Evolutionary conservation across 2,329 filamentous ascomycete species (phyloP).

Genomic region (Elsinoe fawcettii): DNA sequence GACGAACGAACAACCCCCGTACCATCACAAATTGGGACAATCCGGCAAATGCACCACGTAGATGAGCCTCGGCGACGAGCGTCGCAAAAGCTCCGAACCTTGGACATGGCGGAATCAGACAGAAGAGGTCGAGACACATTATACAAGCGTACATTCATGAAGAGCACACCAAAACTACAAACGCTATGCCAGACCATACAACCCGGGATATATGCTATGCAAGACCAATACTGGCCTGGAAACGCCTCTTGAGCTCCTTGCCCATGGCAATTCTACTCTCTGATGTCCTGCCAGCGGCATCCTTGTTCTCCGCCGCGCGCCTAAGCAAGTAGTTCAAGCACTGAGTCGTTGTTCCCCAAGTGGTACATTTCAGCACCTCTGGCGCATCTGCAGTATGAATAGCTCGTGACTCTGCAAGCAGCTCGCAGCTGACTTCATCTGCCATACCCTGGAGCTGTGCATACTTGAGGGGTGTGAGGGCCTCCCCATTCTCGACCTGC

Average conservation of each 20-base stretch:
- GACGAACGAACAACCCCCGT: too few relatives aligned
- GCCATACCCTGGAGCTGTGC: slow-evolving; percentile 93
- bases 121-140: too few relatives aligned
- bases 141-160: background rate
- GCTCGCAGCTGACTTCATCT: slow-evolving; percentile 67
- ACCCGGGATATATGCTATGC: background rate
- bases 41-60: too few relatives aligned
- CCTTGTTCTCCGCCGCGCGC: slow-evolving; percentile 53
- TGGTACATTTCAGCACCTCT: slow-evolving; percentile 48
- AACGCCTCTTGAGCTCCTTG: slow-evolving; percentile 40
- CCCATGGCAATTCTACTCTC: slow-evolving; percentile 47
- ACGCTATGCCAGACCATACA: background rate
- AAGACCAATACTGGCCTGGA: background rate
- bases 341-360: slow-evolving; percentile 55
- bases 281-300: slow-evolving; percentile 49
- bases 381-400: slow-evolving; percentile 34
- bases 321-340: slow-evolving; percentile 68
- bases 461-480: slow-evolving; percentile 49
- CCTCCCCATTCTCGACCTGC: slow-evolving; percentile 34
- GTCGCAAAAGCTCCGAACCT: too few relatives aligned
- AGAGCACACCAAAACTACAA: background rate
- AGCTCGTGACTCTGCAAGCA: slow-evolving; percentile 35
- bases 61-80: too few relatives aligned
- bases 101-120: too few relatives aligned
- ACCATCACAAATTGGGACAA: too few relatives aligned